phyloP scores from a whole-genome alignment of 805 yeast species.

The Brettanomyces nanus region DNA sequence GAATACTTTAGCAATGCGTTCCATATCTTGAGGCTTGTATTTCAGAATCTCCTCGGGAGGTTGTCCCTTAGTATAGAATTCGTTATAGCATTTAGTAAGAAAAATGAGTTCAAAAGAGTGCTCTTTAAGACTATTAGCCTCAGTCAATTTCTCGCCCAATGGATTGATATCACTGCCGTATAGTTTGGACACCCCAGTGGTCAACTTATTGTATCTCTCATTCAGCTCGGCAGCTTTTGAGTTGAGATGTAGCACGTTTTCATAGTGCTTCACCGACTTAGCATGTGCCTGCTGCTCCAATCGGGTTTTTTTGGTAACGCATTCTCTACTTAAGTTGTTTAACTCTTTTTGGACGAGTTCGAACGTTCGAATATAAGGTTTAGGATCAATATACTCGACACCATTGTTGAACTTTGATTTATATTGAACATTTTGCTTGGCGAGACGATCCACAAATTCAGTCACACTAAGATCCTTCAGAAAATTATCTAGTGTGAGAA shows the following conservation, averaged over 20 bases:
- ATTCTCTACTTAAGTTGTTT: conserved; percentile 49
- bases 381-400: conserved; percentile 50
- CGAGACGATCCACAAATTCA: conserved; percentile 73
- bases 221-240: conserved; percentile 33
- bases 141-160: conserved; percentile 57
- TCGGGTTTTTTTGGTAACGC: conserved; percentile 39
- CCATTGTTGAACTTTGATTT: conserved; percentile 28
- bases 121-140: conserved; percentile 64
- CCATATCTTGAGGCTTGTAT: conserved; percentile 26
- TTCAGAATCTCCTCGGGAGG: conserved; percentile 50
- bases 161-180: conserved; percentile 52
- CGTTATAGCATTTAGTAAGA: conserved; percentile 67
- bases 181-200: conserved; percentile 45
- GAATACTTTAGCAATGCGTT: conserved; percentile 44
- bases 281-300: conserved; percentile 50
- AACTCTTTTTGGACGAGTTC: conserved; percentile 76
- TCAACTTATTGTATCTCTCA: conserved; percentile 41
- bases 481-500: conserved; percentile 54
- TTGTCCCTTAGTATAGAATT: conserved; percentile 54
- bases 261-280: conserved; percentile 59
- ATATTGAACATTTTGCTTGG: conserved; percentile 26
- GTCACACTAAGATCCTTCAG: conserved; percentile 63
- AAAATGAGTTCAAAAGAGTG: conserved; percentile 65
- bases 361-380: conserved; percentile 89
- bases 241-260: conserved; percentile 51